Evolutionary conservation across 108 stramenopile genomes (phyloP), one percentile per base, ranked within the genome.

Genomic region (Craspedostauros australis): DNA sequence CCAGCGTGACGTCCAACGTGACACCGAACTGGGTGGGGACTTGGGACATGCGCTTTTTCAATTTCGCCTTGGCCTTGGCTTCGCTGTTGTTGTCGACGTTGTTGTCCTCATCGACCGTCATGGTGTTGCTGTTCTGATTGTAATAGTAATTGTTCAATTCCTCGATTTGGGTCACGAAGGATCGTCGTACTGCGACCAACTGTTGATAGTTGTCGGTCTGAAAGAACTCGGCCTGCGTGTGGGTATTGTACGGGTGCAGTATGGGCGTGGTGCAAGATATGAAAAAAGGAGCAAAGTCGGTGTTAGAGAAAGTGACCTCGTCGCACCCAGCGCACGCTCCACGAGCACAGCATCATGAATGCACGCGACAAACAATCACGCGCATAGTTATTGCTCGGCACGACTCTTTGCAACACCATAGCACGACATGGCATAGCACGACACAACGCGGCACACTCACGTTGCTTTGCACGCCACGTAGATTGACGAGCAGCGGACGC

Each of bases 181-280:
- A 69, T 30, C 82, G 49, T n/a, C 88, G 76, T n/a, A 79, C 83
- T 5, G 82, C 58, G 11, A 85, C 76, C 11, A 86, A 62, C 4
- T 65, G 50, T 7, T 76, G 64, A 41, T 86, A 90, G 45, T 85
- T 86, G 49, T 90, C 88, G 26, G 79, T 46, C 55, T 90, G 88
- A 70, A 86, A 86, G 56, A 90, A 85, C 57, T 89, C 88, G 15
- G 62, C 74, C 75, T 79, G n/a, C n/a, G n/a, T n/a, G n/a, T n/a
- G n/a, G n/a, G n/a, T n/a, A n/a, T n/a, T n/a, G n/a, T n/a, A n/a
- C n/a, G n/a, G n/a, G n/a, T n/a, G n/a, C n/a, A n/a, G n/a, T n/a
- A n/a, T n/a, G n/a, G n/a, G 33, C 3, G 38, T 29, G 47, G 2
- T 31, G 21, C 15, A 39, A 39, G 19, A 29, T 30, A n/a, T 30